Evolutionary conservation across 495 filamentous ascomycete genomes (phyloP), one percentile per base, ranked within the genome.

Genomic region (Penicillium paxilli): DNA sequence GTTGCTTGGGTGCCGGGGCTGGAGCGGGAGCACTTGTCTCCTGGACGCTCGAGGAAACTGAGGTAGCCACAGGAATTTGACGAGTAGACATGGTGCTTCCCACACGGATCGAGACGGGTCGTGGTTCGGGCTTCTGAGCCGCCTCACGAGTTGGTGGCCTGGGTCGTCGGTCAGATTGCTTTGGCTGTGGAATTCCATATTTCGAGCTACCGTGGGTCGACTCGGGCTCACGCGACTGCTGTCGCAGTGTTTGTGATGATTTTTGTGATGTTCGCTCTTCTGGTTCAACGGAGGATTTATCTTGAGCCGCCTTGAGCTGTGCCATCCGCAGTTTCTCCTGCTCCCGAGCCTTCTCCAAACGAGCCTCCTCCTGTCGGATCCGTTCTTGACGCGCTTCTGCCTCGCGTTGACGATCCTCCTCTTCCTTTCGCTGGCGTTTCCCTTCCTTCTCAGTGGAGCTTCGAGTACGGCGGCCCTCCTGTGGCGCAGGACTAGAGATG

Each of bases 41-140:
- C 25, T 84, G 80, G 7, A 82, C 70, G 22, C 67, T 80, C n/a
- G 84, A 80, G 20, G 82, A 72, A 6, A 86, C 67, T 4, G 80
- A 71, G 16, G 83, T 86, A 5, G 83, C 79, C 23, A 88, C 70
- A 24, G 86, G 83, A 33, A 86, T 85, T 24, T 84, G 84, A 33
- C 90, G 87, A 20, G 86, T 87, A 10, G 40, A 42, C 40, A 83
- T 75, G 33, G 85, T 86, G 42, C 74, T 77, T 35, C 88, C 86
- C 23, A 96, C 86, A 25, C 87, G 83, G 55, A 96, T 93, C 1
- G 88, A 81, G 3, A 91, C 89, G 2, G 89, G 89, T 16, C 85
- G 87, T 11, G 89, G 89, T 63, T 87, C 88, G 1, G 82, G 65
- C 62, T 90, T 91, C 22, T 79, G 72, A 5, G 79, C 46, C 2